Conservation (phyloP, 257 asterid genomes). For the Salvia miltiorrhiza region DNA sequence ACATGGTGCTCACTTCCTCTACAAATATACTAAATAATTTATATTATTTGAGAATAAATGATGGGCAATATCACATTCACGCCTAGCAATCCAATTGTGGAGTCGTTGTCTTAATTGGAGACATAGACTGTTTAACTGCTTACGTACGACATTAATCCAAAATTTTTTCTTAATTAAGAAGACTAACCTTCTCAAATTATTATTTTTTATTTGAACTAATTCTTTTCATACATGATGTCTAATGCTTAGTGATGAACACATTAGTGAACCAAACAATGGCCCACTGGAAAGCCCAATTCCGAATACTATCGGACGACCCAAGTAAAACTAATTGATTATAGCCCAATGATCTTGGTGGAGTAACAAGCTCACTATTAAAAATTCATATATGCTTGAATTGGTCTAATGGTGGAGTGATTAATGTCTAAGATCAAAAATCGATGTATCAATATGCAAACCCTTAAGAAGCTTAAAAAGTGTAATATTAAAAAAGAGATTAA, state of each 20-base stretch:
- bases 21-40: constrained; percentile 9
- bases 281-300: neutral
- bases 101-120: constrained; percentile 26
- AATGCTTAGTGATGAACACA: no score
- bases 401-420: no score
- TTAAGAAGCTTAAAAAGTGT: no score
- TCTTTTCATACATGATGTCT: no score
- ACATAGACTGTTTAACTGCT: constrained; percentile 27
- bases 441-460: no score
- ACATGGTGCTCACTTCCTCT: constrained; percentile 16
- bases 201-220: neutral
- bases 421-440: no score
- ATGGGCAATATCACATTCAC: neutral
- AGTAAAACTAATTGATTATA: no score
- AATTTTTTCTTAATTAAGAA: neutral
- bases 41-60: neutral
- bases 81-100: constrained; percentile 44
- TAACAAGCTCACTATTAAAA: no score
- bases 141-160: neutral
- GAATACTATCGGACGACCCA: no score
- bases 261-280: neutral
- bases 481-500: no score
- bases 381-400: no score
- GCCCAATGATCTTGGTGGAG: no score
- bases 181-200: neutral